A percentile compares a stretch with the other conserved stretches of the same genome.
These are phyloP conservation scores for Microcera coccophila DNA, from an alignment of 2,329 filamentous ascomycete genomes.

Conservation along the genomic window DNA sequence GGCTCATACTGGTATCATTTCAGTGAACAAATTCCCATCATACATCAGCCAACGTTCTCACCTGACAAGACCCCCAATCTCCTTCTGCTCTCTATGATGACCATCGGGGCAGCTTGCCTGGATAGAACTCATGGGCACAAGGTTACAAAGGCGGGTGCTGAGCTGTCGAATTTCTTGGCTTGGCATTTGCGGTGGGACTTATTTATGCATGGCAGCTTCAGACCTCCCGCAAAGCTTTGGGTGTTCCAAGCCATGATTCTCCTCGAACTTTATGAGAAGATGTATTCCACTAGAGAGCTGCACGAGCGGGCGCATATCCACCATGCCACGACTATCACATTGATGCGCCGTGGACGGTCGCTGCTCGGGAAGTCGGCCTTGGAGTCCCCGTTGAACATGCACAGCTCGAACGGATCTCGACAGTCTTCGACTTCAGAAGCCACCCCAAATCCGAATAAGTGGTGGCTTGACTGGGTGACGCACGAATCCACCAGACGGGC, in stretches of 20 bases:
- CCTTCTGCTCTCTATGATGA: conserved; percentile 82
- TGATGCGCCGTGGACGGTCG: conserved; percentile 91
- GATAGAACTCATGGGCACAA: conserved; percentile 76
- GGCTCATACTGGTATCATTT: conserved; percentile 93
- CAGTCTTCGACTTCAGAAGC: conserved; percentile 59
- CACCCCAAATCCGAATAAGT: conserved; percentile 74
- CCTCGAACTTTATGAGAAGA: conserved; percentile 93
- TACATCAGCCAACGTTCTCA: conserved; percentile 91
- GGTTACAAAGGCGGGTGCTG: conserved; percentile 70
- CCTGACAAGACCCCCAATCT: conserved; percentile 82
- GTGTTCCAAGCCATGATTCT: conserved; percentile 88
- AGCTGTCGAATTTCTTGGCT: conserved; percentile 83
- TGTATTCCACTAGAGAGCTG: conserved; percentile 87
- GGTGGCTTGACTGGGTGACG: conserved; percentile 95
- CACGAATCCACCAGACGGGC: conserved; percentile 86
- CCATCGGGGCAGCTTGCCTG: conserved; percentile 84
- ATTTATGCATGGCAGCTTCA: conserved; percentile 85
- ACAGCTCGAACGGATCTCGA: conserved; percentile 52
- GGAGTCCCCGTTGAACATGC: conserved; percentile 76
- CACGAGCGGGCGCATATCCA: conserved; percentile 96
- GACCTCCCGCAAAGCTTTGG: conserved; percentile 92
- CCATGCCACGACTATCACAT: conserved; percentile 88
- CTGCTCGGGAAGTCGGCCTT: conserved; percentile 80
- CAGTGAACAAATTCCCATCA: conserved; percentile 87
- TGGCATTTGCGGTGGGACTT: conserved; percentile 96